phyloP scores from a whole-genome alignment of 768 basidiomycete genomes.

The Russula abietina region DNA sequence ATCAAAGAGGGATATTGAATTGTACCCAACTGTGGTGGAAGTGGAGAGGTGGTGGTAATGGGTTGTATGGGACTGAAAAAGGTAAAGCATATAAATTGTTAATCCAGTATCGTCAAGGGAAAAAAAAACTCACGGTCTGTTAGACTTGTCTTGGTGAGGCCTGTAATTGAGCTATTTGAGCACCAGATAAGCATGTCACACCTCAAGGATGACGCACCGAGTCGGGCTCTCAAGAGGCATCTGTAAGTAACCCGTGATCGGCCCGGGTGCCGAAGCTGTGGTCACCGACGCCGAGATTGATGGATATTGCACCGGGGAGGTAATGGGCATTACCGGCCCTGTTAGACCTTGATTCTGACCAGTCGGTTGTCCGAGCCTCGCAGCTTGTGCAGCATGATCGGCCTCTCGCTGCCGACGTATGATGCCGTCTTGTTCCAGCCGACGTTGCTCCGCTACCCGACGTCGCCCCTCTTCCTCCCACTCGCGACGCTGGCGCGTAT shows the following conservation, averaged over 20 bases:
- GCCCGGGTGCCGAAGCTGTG: slow-evolving; percentile 2
- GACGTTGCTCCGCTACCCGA: slow-evolving; percentile 38
- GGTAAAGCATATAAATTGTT: not conserved
- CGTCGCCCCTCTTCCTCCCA: slow-evolving; percentile 31
- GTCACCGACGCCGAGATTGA: not conserved
- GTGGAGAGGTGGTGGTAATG: slow-evolving; percentile 65
- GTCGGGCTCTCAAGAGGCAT: slow-evolving; percentile 65
- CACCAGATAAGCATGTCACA: slow-evolving; percentile 30
- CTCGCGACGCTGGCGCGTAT: slow-evolving; percentile 23
- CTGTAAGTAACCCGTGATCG: slow-evolving; percentile 24
- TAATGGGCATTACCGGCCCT: slow-evolving; percentile 27
- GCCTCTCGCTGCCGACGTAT: slow-evolving; percentile 50
- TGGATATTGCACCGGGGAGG: not conserved
- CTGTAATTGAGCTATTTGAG: slow-evolving; percentile 44
- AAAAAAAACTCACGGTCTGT: slow-evolving; percentile 22
- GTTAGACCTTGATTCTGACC: slow-evolving; percentile 35
- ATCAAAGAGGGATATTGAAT: slow-evolving; percentile 67
- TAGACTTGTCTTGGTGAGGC: slow-evolving; percentile 31
- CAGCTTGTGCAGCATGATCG: slow-evolving; percentile 29
- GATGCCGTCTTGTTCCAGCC: slow-evolving; percentile 53
- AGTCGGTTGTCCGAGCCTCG: slow-evolving; percentile 25
- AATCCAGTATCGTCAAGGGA: not conserved
- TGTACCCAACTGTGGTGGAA: slow-evolving; percentile 43
- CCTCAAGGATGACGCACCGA: slow-evolving; percentile 15
- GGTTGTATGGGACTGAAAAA: slow-evolving; percentile 32